Base-by-base conservation (phyloP, 345 rosid species). In the Populus pruinosa region DNA sequence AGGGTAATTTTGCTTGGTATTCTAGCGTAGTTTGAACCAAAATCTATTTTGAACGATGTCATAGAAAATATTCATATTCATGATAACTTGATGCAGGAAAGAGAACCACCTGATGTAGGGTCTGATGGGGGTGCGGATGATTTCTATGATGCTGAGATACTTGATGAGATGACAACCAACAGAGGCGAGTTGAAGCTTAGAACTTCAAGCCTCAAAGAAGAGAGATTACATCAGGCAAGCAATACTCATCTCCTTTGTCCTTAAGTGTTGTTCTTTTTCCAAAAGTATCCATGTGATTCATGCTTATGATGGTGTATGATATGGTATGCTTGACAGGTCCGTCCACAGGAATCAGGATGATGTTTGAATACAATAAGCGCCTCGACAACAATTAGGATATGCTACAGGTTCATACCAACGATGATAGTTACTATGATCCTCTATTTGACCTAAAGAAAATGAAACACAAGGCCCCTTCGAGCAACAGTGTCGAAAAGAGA, bases 151-250 rank as follows among this genome's bases (percentile, higher is more conserved):
- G 88, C 91, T 33, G 98, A 94, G 92, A 78, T 94, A 69, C 76
- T 91, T 43, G 97, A 94, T 75, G 93, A 85, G 80, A 87, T 94
- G 86, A 94, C 97, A 23, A 92, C 98, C 31, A 77, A 78, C 76
- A 88, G 95, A 82, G 95, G 95, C 41, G 98, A 92, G 83, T 78
- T 90, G 82, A 92, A 90, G 85, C 90, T 75, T 66, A 89, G 97
- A 86, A 85, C 90, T 33, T 39, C 83, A 69, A 87, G 90, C 85
- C 78, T 70, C 73, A 89, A 78, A 44, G 98, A 89, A 56, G 94
- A 90, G 23, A 85, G 79, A 67, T 64, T 59, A 29, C 43, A 25
- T 23, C 87, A 81, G 83, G 89, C 79, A 85, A 66, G 71, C 43
- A 29, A 75, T 29, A 14, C 14, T 27, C 11, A 17, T 23, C 64